A percentile compares a stretch with the other conserved stretches of the same genome.
Conservation (phyloP, 75 land plant species). For the Cryptomeria japonica region DNA sequence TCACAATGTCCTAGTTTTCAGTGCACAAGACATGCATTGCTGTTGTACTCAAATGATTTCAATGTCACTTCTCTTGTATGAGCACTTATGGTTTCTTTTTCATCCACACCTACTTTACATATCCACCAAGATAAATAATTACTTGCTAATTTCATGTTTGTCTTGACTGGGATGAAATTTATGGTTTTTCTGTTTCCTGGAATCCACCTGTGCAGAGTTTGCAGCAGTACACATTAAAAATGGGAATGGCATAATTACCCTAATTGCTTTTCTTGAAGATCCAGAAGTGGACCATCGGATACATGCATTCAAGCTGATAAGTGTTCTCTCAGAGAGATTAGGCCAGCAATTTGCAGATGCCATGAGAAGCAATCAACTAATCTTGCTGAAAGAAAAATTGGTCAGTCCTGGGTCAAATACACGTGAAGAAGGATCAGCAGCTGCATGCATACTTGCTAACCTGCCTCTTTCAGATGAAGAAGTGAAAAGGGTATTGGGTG, state of each 20-base stretch:
- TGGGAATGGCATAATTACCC: constrained; percentile 34
- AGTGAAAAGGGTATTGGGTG: constrained; percentile 38
- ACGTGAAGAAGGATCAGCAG: constrained; percentile 37
- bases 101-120: background rate
- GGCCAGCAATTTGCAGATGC: constrained; percentile 34
- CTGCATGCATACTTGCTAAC: constrained; percentile 51
- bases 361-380: constrained; percentile 29
- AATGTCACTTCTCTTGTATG: background rate
- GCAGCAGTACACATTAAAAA: constrained; percentile 39
- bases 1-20: background rate
- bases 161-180: background rate
- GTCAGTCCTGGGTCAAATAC: constrained; percentile 15
- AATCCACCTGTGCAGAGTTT: constrained; percentile 24
- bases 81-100: background rate
- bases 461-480: constrained; percentile 44
- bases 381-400: constrained; percentile 38
- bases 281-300: constrained; percentile 35
- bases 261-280: constrained; percentile 34
- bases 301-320: constrained; percentile 36
- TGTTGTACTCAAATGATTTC: background rate
- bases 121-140: background rate
- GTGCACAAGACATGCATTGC: background rate
- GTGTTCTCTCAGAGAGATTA: constrained; percentile 41
- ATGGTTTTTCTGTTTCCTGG: background rate
- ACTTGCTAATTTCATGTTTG: background rate